Conservation (phyloP, 371 early-diverging fungal species). For the Dichotomocladium elegans region DNA sequence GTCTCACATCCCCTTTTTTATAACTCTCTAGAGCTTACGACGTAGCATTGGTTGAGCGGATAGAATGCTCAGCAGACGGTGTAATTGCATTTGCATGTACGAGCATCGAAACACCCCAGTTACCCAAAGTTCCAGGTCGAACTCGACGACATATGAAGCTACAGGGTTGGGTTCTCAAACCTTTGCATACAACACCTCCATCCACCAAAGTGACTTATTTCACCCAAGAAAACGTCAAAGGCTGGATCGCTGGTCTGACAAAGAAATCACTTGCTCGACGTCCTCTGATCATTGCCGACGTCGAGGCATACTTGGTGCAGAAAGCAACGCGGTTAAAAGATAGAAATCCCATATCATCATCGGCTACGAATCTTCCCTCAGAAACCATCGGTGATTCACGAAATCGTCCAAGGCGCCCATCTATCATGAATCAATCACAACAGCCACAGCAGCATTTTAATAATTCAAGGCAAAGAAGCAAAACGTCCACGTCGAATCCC, state of each 20-base stretch:
- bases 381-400: too few species aligned
- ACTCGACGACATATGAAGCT: conserved; percentile 53
- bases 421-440: conserved; percentile 9
- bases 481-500: too few species aligned
- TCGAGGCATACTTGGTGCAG: conserved; percentile 58
- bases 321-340: conserved; percentile 43
- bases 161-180: conserved; percentile 65
- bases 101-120: conserved; percentile 57
- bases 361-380: too few species aligned
- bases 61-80: conserved; percentile 55
- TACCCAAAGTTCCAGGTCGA: conserved; percentile 53
- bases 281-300: conserved; percentile 57
- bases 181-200: conserved; percentile 47
- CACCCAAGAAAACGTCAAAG: conserved; percentile 42
- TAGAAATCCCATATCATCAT: conserved; percentile 6
- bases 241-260: conserved; percentile 64
- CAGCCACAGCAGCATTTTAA: neutral
- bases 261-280: conserved; percentile 62
- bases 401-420: conserved; percentile 9
- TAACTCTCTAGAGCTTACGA: conserved; percentile 48
- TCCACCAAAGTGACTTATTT: conserved; percentile 61
- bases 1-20: neutral
- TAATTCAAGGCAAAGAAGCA: too few species aligned
- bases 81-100: conserved; percentile 64
- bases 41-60: conserved; percentile 59